Evolutionary conservation across 352 stramenopile species (phyloP).

Genomic region (Pythium utonaiense): DNA sequence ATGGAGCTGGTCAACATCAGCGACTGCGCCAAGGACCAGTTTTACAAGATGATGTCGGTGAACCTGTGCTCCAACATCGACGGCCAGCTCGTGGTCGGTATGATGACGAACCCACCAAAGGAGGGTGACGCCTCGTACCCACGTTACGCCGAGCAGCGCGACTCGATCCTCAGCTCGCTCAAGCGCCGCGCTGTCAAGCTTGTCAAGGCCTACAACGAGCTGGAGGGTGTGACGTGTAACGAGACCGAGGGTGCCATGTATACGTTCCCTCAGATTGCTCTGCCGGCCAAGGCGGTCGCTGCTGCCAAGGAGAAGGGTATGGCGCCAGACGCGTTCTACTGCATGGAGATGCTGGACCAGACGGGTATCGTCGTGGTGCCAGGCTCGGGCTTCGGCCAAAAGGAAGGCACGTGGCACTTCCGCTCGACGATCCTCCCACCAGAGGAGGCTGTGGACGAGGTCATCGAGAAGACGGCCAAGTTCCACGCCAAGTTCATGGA

Average conservation of each 20-base stretch:
- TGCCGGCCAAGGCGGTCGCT: slow-evolving; percentile 87
- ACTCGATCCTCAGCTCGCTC: slow-evolving; percentile 91
- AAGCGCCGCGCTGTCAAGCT: slow-evolving; percentile 93
- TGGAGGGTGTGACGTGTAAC: slow-evolving; percentile 97
- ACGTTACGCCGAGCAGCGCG: slow-evolving; percentile 89
- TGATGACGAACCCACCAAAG: slow-evolving; percentile 97
- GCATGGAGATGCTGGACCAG: slow-evolving; percentile 93
- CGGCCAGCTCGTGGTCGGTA: slow-evolving; percentile 96
- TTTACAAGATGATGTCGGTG: slow-evolving; percentile 99
- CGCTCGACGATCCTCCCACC: slow-evolving; percentile 98
- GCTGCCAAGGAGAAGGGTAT: slow-evolving; percentile 69
- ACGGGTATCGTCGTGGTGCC: slow-evolving; percentile 98
- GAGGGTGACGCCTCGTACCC: slow-evolving; percentile 87
- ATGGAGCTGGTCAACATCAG: slow-evolving; percentile 96
- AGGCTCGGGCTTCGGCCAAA: slow-evolving; percentile 96
- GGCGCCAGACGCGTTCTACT: slow-evolving; percentile 96
- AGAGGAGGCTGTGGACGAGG: slow-evolving; percentile 93
- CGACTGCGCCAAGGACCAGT: slow-evolving; percentile 90
- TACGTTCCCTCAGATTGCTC: slow-evolving; percentile 94
- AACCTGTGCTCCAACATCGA: slow-evolving; percentile 96
- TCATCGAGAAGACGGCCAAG: slow-evolving; percentile 92
- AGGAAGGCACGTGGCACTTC: slow-evolving; percentile 96
- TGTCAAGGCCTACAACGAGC: slow-evolving; percentile 91
- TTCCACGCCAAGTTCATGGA: slow-evolving; percentile 97
- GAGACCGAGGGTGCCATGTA: slow-evolving; percentile 98